Evolutionary conservation across 2,329 filamentous ascomycete genomes (phyloP), one percentile per base, ranked within the genome.

Genomic region (Penicillium sp.): DNA sequence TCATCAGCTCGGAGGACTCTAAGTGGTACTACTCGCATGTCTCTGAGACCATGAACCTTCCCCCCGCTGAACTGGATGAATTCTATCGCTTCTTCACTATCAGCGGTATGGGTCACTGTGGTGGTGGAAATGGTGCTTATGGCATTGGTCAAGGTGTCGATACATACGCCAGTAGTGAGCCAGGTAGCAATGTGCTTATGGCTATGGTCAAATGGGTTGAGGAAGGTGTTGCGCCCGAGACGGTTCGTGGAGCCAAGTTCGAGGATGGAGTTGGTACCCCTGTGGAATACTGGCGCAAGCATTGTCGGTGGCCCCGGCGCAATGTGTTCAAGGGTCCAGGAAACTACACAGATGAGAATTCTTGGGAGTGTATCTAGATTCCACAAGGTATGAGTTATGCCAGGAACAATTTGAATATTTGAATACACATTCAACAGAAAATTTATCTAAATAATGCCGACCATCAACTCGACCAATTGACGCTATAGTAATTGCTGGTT

Each of bases 31-130:
- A 83, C 68, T 72, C 77, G 19, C 74, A 78, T 16, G 76, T 83
- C 1, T 64, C 67, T 5, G 59, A 72, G 22, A 66, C 68, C 0
- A 75, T 82, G 68, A 69, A 74, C 0, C 48, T 71, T 6, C 53
- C 63, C 0, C 66, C 73, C 0, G 46, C 60, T 4, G 55, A 69
- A 1, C 57, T 79, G 8, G 76, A 79, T 56, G 71, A 72, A 0
- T 79, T 77, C 60, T 75, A 78, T 47, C 77, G 78, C 45, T 79
- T 80, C 62, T 85, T 85, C 64, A 73, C 71, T 21, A 76, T 85
- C n/a, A 81, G 82, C 0, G 83, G 83, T 0, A 81, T 84, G 79
- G 71, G 70, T 11, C 82, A 85, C 66, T 85, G 82, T 62, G 55
- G 56, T 2, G 60, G 64, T 1, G 79, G 78, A 6, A 70, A 74